Evolutionary conservation across 495 filamentous ascomycete genomes (phyloP), one percentile per base, ranked within the genome.

Genomic region (Aspergillus carlsbadensis): DNA sequence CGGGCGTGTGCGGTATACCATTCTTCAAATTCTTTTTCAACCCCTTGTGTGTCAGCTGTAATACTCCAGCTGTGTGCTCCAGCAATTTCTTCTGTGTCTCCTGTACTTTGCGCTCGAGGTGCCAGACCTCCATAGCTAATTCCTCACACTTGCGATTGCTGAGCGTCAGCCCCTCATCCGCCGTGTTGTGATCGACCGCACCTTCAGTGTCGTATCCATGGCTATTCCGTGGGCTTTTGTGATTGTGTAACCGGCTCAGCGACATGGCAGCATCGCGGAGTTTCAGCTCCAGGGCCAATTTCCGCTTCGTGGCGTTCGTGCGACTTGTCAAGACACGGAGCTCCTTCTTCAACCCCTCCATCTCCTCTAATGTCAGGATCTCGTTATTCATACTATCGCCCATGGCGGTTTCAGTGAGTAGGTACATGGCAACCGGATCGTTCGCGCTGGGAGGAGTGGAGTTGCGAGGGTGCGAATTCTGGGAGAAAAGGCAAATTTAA

Each of bases 391-490:
- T 83, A 69, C 90, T 93, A 70, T 98, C 94, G 39, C 83, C 83
- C 58, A 97, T 84, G 10, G 94, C 94, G 24, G 91, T 97, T 72
- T 97, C 93, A 59, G 93, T 92, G 51, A 98, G 78, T 14, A 98
- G 77, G 70, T 98, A 96, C 71, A 96, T 82, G 10, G 78, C 75
- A 18, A 88, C 80, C 10, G 81, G 81, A 62, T 88, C 85, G 54
- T 72, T 74, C 46, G 71, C 60, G 56, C 80, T 75, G 21, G 79
- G 67, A 11, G 73, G 66, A 17, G 68, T 70, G 6, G 78, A 78
- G 57, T 68, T 79, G 36, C 67, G 69, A 17, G 68, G 69, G 43
- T 71, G 69, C 35, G 56, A 41, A 14, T 45, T 71, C 74, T 18
- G 71, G 53, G 72, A 29, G 8, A 29, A 29, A 8, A 29, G 26